Conservation (phyloP, 2,329 filamentous ascomycete genomes). For the Chaetomium olivaceum region DNA sequence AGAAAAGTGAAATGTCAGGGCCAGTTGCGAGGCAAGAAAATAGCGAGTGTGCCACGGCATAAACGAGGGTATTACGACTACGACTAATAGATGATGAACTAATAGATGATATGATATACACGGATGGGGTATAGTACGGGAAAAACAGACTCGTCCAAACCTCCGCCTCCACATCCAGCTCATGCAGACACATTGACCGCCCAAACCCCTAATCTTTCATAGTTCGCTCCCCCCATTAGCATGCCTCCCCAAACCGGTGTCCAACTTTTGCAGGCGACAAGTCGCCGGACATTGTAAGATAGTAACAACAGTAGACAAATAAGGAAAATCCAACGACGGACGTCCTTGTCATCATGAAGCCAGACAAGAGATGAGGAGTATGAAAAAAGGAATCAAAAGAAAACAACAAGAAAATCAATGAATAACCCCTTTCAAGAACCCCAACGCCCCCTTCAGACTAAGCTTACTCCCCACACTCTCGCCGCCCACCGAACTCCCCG, state of each 20-base stretch:
- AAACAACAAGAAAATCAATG: not conserved
- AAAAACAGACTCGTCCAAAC: conserved; percentile 1
- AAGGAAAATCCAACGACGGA: not conserved
- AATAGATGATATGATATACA: conserved; percentile 7
- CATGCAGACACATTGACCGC: not conserved
- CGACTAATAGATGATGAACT: not conserved
- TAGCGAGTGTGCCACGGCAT: not conserved
- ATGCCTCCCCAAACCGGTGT: not conserved
- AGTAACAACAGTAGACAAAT: not conserved
- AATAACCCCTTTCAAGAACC: conserved; percentile 20
- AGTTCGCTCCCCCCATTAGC: not conserved
- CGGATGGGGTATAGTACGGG: conserved; percentile 14
- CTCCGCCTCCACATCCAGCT: not conserved
- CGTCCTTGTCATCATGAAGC: not conserved
- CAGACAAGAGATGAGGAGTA: not conserved
- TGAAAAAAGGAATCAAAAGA: not conserved
- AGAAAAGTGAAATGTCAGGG: not conserved
- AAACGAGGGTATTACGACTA: conserved; percentile 17
- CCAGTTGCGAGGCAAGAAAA: not conserved
- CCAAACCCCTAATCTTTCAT: not conserved
- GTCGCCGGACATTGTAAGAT: not conserved
- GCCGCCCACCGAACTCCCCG: conserved; percentile 7
- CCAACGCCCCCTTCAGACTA: conserved; percentile 17
- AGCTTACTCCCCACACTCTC: conserved; percentile 10
- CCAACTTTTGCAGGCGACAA: not conserved